Percentiles rank a stretch among this genome's conserved stretches.
These are phyloP conservation scores for Epichloe aotearoae DNA, from an alignment of 2,329 filamentous ascomycete genomes.

Conservation along the genomic window DNA sequence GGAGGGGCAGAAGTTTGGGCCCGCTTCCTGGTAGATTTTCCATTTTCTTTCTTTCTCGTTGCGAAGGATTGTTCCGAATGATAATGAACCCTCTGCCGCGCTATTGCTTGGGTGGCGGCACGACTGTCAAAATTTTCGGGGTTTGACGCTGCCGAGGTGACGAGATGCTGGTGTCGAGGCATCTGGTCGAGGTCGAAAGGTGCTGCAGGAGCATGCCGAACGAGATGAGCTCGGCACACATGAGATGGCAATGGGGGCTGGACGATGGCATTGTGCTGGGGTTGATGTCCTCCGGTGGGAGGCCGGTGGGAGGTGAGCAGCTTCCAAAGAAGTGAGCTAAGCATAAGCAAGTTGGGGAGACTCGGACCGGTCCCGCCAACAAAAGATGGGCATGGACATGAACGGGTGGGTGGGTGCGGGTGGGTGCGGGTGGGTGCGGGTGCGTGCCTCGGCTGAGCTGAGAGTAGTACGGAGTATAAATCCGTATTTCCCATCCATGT, in stretches of 20 bases:
- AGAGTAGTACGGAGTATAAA: too few relatives aligned
- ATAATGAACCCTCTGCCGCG: neutral
- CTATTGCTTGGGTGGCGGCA: neutral
- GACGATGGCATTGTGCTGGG: conserved; percentile 1
- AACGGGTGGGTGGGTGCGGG: neutral
- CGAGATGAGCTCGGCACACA: conserved; percentile 23
- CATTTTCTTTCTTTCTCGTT: neutral
- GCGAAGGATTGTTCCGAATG: too few relatives aligned
- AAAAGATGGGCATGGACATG: too few relatives aligned
- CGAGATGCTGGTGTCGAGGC: conserved; percentile 2
- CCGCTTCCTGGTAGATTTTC: conserved; percentile 32
- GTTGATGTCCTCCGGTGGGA: neutral
- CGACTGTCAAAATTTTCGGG: neutral
- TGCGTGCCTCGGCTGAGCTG: neutral
- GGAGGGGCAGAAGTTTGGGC: conserved; percentile 48
- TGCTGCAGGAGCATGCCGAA: conserved; percentile 24
- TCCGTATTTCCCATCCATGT: too few relatives aligned
- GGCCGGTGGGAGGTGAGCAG: neutral
- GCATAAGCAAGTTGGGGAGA: too few relatives aligned
- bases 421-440: too few relatives aligned
- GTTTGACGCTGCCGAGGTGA: neutral
- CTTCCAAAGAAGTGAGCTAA: too few relatives aligned
- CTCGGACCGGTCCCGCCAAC: too few relatives aligned
- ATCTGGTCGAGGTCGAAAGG: conserved; percentile 16
- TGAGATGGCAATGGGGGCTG: conserved; percentile 14